Conservation (phyloP, 805 yeast species). For the Teunomyces kruisii region DNA sequence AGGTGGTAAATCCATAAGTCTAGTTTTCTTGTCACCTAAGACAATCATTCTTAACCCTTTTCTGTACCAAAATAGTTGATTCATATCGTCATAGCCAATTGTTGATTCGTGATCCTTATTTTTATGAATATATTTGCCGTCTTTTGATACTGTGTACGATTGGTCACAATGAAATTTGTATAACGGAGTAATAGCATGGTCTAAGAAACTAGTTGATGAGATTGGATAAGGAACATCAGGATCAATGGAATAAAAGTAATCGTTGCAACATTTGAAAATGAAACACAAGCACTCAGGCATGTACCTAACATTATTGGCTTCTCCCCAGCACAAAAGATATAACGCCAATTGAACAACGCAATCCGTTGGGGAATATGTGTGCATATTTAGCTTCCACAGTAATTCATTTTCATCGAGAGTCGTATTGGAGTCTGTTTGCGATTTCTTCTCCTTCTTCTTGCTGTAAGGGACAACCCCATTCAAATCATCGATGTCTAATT, state of each 20-base stretch:
- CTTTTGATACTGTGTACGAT: conserved; percentile 40
- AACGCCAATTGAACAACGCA: conserved; percentile 64
- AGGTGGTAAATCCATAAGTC: conserved; percentile 53
- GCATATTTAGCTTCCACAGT: conserved; percentile 55
- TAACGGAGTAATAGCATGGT: conserved; percentile 72
- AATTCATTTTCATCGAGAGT: conserved; percentile 45
- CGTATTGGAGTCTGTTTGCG: conserved; percentile 11
- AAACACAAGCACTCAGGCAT: conserved; percentile 90
- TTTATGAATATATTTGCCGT: conserved; percentile 44
- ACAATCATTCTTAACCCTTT: conserved; percentile 62
- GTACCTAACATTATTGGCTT: conserved; percentile 79
- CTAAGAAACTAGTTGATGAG: conserved; percentile 47
- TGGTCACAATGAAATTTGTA: conserved; percentile 61
- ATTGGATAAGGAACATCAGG: conserved; percentile 27
- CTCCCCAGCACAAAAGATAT: conserved; percentile 84
- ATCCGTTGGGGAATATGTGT: conserved; percentile 49
- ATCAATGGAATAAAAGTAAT: conserved; percentile 54
- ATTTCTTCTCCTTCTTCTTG: conserved; percentile 14
- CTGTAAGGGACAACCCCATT: conserved; percentile 25
- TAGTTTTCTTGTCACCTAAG: conserved; percentile 41
- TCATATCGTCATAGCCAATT: conserved; percentile 88
- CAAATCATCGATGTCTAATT: conserved; percentile 59
- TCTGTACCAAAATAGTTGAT: conserved; percentile 83
- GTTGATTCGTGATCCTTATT: conserved; percentile 66
- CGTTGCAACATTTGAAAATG: conserved; percentile 77